phyloP scores from a whole-genome alignment of 148 eudicot genomes.

The Arctostaphylos glauca region DNA sequence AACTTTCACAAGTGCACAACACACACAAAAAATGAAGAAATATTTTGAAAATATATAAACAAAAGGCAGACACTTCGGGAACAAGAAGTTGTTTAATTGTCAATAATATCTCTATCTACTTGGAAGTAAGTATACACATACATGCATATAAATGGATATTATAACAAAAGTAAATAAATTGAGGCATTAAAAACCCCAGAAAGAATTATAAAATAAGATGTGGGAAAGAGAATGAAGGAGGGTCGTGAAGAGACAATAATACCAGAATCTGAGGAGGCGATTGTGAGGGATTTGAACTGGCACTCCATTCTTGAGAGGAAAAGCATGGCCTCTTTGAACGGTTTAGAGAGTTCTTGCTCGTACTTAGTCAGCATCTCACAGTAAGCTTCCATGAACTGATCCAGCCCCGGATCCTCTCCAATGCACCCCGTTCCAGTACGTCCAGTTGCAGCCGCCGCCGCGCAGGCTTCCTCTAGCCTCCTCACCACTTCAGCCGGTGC shows the following conservation, averaged over 20 bases:
- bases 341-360: constrained; percentile 89
- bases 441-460: constrained; percentile 29
- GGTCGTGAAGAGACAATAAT: background rate
- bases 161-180: background rate
- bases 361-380: constrained; percentile 92
- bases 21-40: background rate
- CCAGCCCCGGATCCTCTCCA: constrained; percentile 88
- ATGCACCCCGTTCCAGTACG: constrained; percentile 26
- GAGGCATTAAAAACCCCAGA: background rate
- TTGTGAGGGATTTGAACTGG: constrained; percentile 80
- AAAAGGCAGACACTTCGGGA: background rate
- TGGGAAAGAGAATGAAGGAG: constrained; percentile 12
- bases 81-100: background rate
- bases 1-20: background rate
- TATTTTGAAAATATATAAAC: background rate
- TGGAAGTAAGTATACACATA: constrained; percentile 50
- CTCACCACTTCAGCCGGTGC: constrained; percentile 96
- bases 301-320: constrained; percentile 79
- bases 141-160: constrained; percentile 4
- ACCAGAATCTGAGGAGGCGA: constrained; percentile 68
- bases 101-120: constrained; percentile 5
- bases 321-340: constrained; percentile 93
- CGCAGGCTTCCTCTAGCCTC: constrained; percentile 73
- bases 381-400: constrained; percentile 98
- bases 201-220: constrained; percentile 7